phyloP scores from a whole-genome alignment of 352 stramenopile species.

The Aphanomyces astaci region DNA sequence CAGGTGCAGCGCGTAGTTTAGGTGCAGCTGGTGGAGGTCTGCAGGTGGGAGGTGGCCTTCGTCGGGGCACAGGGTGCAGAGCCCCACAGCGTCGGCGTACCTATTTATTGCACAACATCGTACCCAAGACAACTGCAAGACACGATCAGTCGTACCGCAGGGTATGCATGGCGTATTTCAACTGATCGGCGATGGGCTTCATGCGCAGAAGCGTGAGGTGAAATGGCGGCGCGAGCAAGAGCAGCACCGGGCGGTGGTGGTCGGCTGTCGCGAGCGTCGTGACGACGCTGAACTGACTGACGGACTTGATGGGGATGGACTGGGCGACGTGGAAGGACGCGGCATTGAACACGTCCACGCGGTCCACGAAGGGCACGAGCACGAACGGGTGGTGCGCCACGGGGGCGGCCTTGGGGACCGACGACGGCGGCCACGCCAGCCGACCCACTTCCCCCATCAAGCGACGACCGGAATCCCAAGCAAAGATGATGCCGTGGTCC shows the following conservation, averaged over 20 bases:
- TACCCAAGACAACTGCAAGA: constrained; percentile 12
- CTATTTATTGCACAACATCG: background rate
- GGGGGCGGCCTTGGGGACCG: constrained; percentile 22
- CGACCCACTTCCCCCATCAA: background rate
- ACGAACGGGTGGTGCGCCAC: constrained; percentile 66
- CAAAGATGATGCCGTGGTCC: constrained; percentile 33
- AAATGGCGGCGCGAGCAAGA: constrained; percentile 40
- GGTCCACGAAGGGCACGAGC: constrained; percentile 49
- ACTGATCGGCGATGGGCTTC: constrained; percentile 40
- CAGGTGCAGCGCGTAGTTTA: constrained; percentile 47
- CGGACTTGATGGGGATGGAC: constrained; percentile 47
- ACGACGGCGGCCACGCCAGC: constrained; percentile 36
- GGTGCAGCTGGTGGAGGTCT: constrained; percentile 46
- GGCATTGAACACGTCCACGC: constrained; percentile 55
- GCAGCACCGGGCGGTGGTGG: constrained; percentile 30
- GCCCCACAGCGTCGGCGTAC: constrained; percentile 42
- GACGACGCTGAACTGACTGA: constrained; percentile 7
- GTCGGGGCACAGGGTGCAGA: constrained; percentile 62
- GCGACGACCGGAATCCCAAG: background rate
- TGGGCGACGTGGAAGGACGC: constrained; percentile 48
- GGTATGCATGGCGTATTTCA: constrained; percentile 36
- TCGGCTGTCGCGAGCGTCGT: background rate
- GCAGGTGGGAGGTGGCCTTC: constrained; percentile 46
- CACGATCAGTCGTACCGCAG: too few species aligned
- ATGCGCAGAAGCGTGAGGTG: constrained; percentile 47